Evolutionary conservation across 495 filamentous ascomycete genomes (phyloP).

Genomic region (Penicillium flavigenum): DNA sequence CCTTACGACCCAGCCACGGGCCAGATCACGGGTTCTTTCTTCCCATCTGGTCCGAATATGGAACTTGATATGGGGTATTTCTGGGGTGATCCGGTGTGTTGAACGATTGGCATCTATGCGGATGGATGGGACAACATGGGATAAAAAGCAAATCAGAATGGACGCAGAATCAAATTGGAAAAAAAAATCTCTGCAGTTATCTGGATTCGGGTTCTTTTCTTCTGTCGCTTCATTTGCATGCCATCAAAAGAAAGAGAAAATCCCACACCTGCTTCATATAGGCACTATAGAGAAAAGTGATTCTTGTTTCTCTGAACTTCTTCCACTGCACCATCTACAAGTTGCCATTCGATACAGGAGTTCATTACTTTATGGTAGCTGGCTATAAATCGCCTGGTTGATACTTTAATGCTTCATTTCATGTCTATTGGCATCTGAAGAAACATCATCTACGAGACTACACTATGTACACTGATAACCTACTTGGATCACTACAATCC

Average conservation of each 20-base stretch:
- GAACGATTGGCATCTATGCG: background rate
- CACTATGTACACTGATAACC: background rate
- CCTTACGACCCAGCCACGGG: conserved; percentile 44
- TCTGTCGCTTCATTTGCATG: conserved; percentile 12
- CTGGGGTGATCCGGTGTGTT: conserved; percentile 37
- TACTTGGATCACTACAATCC: background rate
- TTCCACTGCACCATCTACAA: background rate
- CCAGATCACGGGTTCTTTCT: conserved; percentile 45
- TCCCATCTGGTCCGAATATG: conserved; percentile 33
- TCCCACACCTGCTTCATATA: conserved; percentile 3
- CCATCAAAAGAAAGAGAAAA: conserved; percentile 10
- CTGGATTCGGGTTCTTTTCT: conserved; percentile 7
- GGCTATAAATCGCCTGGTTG: background rate
- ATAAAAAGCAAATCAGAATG: background rate
- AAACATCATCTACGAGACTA: background rate
- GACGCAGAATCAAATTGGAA: conserved; percentile 9
- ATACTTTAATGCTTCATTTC: background rate
- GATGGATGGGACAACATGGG: background rate
- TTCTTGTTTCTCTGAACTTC: conserved; percentile 5
- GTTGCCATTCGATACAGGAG: background rate
- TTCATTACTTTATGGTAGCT: background rate
- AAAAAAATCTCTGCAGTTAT: conserved; percentile 4
- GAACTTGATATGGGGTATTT: conserved; percentile 38
- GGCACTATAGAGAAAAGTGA: conserved; percentile 11
- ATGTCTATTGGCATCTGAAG: background rate